Evolutionary conservation across 2,329 filamentous ascomycete genomes (phyloP).

Genomic region (Trichoderma pleuroti): DNA sequence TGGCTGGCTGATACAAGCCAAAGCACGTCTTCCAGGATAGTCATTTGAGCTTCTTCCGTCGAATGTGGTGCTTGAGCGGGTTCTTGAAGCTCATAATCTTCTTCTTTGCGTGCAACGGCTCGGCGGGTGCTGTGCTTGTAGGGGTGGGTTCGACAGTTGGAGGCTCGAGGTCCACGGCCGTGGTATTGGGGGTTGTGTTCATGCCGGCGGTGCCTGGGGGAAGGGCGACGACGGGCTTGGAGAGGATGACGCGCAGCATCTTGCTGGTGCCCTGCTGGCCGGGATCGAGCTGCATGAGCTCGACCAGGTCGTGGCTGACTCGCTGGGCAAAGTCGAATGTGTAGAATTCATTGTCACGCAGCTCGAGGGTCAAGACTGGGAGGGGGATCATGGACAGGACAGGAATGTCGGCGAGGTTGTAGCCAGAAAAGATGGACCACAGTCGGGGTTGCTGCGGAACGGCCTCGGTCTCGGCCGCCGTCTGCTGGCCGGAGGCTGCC

Average conservation of each 20-base stretch:
- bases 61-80: conserved; percentile 18
- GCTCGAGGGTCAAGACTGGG: conserved; percentile 30
- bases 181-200: background rate
- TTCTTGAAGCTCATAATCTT: conserved; percentile 16
- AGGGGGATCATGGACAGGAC: conserved; percentile 33
- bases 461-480: background rate
- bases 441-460: conserved; percentile 20
- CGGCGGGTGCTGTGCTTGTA: background rate
- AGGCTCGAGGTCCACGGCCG: background rate
- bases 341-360: conserved; percentile 34
- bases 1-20: background rate
- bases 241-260: conserved; percentile 19
- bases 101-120: conserved; percentile 1
- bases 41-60: conserved; percentile 19
- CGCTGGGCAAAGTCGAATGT: conserved; percentile 29
- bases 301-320: conserved; percentile 30
- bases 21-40: background rate
- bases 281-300: conserved; percentile 24
- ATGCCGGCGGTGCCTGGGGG: background rate
- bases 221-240: conserved; percentile 2
- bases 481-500: background rate
- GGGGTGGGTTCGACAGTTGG: background rate
- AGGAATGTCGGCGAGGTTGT: conserved; percentile 32
- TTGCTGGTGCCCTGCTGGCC: conserved; percentile 20
- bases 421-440: conserved; percentile 29